These are phyloP conservation scores for Papiliotrema laurentii DNA, from an alignment of 1,284 basidiomycete genomes.

Conservation along the genomic window DNA sequence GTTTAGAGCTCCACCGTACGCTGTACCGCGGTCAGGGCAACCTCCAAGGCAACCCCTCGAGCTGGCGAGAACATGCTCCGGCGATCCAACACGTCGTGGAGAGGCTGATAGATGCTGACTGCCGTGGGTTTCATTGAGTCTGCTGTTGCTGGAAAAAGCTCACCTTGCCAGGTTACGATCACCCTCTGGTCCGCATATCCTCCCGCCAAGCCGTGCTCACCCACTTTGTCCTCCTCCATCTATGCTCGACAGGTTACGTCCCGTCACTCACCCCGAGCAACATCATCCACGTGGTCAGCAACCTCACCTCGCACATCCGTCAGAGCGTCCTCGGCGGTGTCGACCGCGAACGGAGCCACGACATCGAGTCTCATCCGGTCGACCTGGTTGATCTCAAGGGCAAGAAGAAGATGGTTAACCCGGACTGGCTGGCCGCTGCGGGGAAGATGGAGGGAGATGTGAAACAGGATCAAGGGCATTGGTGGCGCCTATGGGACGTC, in stretches of 20 bases:
- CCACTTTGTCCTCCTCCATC: constrained; percentile 32
- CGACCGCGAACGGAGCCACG: neutral
- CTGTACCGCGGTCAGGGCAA: constrained; percentile 38
- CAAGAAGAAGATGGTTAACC: constrained; percentile 4
- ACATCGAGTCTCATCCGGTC: neutral
- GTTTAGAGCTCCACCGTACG: constrained; percentile 42
- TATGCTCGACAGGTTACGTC: constrained; percentile 27
- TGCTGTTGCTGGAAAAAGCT: neutral
- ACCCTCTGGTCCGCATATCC: constrained; percentile 31
- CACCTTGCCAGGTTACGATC: constrained; percentile 32
- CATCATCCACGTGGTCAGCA: constrained; percentile 20
- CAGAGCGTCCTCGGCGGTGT: neutral
- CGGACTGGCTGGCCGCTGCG: neutral
- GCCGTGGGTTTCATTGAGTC: constrained; percentile 21
- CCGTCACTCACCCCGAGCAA: constrained; percentile 26
- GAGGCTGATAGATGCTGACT: constrained; percentile 41
- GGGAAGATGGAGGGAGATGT: neutral
- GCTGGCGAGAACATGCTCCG: constrained; percentile 24
- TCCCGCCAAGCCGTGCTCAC: constrained; percentile 30
- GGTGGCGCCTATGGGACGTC: constrained; percentile 46
- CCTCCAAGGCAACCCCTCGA: constrained; percentile 6
- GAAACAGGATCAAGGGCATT: constrained; percentile 6
- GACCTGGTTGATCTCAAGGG: neutral
- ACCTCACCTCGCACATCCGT: constrained; percentile 13
- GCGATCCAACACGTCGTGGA: constrained; percentile 36